Percentiles rank a stretch among this genome's conserved stretches.
Evolutionary conservation across 2,329 filamentous ascomycete species (phyloP).

Genomic region (Aspergillus sp.): DNA sequence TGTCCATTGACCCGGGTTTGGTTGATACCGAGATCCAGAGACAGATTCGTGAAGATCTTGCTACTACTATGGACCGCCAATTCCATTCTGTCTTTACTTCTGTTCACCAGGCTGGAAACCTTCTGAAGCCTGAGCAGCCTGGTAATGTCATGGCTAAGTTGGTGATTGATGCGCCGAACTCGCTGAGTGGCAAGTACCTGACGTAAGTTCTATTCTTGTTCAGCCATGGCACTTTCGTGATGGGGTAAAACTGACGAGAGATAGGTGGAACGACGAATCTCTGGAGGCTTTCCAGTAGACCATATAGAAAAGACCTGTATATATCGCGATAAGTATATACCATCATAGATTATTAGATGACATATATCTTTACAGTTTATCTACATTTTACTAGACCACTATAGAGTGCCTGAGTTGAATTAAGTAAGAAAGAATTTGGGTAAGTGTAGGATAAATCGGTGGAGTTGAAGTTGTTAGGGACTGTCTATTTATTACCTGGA

Average conservation of each 20-base stretch:
- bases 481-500: too few relatives aligned
- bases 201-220: slow-evolving; percentile 28
- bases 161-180: slow-evolving; percentile 63
- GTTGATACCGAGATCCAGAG: slow-evolving; percentile 43
- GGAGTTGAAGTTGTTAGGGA: too few relatives aligned
- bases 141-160: slow-evolving; percentile 83
- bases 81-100: slow-evolving; percentile 66
- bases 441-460: too few relatives aligned
- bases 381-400: too few relatives aligned
- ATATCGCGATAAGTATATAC: not conserved
- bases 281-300: slow-evolving; percentile 42
- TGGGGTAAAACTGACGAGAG: slow-evolving; percentile 26
- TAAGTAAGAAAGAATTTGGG: too few relatives aligned
- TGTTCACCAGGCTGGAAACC: slow-evolving; percentile 67
- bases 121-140: slow-evolving; percentile 80
- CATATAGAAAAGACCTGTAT: not conserved
- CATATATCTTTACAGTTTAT: too few relatives aligned
- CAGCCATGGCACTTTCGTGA: not conserved
- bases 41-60: slow-evolving; percentile 74
- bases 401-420: too few relatives aligned
- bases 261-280: slow-evolving; percentile 49
- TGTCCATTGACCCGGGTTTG: slow-evolving; percentile 37
- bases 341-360: too few relatives aligned
- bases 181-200: slow-evolving; percentile 75
- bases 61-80: slow-evolving; percentile 58